Evolutionary conservation across 2,329 filamentous ascomycete genomes (phyloP).

Genomic region (Lasiodiplodia sp.): DNA sequence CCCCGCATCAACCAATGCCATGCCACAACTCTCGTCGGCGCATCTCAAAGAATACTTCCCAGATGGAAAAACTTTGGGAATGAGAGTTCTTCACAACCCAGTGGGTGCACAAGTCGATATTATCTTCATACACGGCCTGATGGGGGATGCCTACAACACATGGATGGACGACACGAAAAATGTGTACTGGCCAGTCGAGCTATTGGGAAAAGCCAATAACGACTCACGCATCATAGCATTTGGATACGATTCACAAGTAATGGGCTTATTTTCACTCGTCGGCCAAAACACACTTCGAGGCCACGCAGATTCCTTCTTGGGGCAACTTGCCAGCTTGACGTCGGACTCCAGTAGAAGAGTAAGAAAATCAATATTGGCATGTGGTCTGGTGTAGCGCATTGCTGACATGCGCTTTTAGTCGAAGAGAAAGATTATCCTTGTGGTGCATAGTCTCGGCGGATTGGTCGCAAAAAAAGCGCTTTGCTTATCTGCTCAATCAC

Average conservation of each 20-base stretch:
- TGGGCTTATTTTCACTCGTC: not conserved
- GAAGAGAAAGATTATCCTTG: slow-evolving; percentile 24
- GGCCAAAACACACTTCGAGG: not conserved
- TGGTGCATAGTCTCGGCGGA: slow-evolving; percentile 29
- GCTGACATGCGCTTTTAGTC: no score
- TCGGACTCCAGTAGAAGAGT: not conserved
- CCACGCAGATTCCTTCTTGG: not conserved
- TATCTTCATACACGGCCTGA: slow-evolving; percentile 36
- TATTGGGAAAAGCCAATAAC: slow-evolving; percentile 3
- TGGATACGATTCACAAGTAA: not conserved
- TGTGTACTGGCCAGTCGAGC: slow-evolving; percentile 31
- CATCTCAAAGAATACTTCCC: no score
- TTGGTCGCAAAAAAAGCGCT: slow-evolving; percentile 23
- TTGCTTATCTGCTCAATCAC: not conserved
- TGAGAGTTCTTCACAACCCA: slow-evolving; percentile 14
- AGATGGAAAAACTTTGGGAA: no score
- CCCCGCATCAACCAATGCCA: no score
- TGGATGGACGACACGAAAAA: slow-evolving; percentile 30
- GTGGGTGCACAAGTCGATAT: slow-evolving; percentile 26
- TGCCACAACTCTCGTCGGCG: no score
- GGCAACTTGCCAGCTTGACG: not conserved
- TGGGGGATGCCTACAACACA: slow-evolving; percentile 32
- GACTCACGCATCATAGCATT: not conserved
- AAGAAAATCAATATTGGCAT: no score
- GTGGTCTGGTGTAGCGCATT: no score